phyloP scores from a whole-genome alignment of 192 early-diverging fungal genomes.

The Phycomyces blakesleeanus region DNA sequence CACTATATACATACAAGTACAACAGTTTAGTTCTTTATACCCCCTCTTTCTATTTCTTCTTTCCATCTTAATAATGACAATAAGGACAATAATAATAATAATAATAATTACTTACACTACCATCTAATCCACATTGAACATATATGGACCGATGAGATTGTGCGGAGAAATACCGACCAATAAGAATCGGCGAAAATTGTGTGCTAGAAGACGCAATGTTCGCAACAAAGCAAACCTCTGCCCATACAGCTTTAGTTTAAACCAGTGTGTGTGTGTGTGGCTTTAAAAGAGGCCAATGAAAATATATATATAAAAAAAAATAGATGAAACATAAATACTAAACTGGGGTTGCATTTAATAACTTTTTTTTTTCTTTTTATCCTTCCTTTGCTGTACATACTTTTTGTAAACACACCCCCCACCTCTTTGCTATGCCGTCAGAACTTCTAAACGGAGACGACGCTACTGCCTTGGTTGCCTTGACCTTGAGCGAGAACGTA shows the following conservation, averaged over 20 bases:
- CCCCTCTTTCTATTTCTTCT: not conserved
- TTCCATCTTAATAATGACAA: slow-evolving; percentile 6
- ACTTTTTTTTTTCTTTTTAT: slow-evolving; percentile 2
- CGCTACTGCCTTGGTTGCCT: slow-evolving; percentile 36
- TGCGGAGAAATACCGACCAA: slow-evolving; percentile 17
- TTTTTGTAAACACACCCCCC: not conserved
- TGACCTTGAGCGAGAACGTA: slow-evolving; percentile 42
- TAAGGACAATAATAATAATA: slow-evolving; percentile 6
- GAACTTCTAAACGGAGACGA: slow-evolving; percentile 30
- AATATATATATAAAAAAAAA: no score
- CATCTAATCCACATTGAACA: not conserved
- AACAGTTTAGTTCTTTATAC: no score
- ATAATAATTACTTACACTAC: not conserved
- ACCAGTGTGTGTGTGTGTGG: not conserved
- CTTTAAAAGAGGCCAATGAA: not conserved
- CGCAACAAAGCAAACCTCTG: slow-evolving; percentile 4
- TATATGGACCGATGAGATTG: not conserved
- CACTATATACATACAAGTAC: no score
- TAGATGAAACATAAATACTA: not conserved
- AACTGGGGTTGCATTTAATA: not conserved
- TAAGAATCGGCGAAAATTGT: slow-evolving; percentile 19
- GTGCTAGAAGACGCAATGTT: slow-evolving; percentile 29
- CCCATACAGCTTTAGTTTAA: not conserved
- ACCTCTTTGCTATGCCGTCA: slow-evolving; percentile 13
- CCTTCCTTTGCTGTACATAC: not conserved